Conservation (phyloP, 495 filamentous ascomycete genomes). For the Gamarada debralockiae region DNA sequence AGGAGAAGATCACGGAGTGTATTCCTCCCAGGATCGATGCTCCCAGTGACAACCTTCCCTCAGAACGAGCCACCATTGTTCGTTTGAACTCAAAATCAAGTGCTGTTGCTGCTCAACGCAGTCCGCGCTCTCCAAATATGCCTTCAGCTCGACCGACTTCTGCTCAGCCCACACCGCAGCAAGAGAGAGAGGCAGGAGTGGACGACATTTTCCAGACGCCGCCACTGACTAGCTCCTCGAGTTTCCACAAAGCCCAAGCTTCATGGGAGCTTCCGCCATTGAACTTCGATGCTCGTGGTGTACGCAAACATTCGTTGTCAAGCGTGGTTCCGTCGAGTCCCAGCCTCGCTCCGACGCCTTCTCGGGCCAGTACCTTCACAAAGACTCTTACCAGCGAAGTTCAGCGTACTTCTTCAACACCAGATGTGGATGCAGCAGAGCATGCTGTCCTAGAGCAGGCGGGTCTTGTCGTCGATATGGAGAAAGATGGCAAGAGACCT, state of each 20-base stretch:
- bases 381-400: constrained; percentile 20
- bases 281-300: constrained; percentile 31
- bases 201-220: constrained; percentile 26
- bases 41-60: constrained; percentile 2
- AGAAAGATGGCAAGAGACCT: constrained; percentile 16
- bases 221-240: constrained; percentile 27
- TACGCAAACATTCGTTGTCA: constrained; percentile 18
- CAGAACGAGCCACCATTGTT: constrained; percentile 16
- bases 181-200: constrained; percentile 20
- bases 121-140: constrained; percentile 25
- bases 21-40: constrained; percentile 9
- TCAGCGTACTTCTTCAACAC: constrained; percentile 17
- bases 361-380: constrained; percentile 16
- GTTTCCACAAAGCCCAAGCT: constrained; percentile 43
- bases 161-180: constrained; percentile 12
- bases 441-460: constrained; percentile 46
- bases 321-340: constrained; percentile 19
- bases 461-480: constrained; percentile 38
- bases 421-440: constrained; percentile 42
- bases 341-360: constrained; percentile 13
- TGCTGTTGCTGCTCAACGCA: constrained; percentile 28
- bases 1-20: constrained; percentile 44
- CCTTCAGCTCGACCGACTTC: constrained; percentile 21
- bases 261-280: constrained; percentile 49
- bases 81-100: constrained; percentile 21